These are phyloP conservation scores for Alternaria triticina DNA, from an alignment of 2,329 filamentous ascomycete species.

Conservation along the genomic window DNA sequence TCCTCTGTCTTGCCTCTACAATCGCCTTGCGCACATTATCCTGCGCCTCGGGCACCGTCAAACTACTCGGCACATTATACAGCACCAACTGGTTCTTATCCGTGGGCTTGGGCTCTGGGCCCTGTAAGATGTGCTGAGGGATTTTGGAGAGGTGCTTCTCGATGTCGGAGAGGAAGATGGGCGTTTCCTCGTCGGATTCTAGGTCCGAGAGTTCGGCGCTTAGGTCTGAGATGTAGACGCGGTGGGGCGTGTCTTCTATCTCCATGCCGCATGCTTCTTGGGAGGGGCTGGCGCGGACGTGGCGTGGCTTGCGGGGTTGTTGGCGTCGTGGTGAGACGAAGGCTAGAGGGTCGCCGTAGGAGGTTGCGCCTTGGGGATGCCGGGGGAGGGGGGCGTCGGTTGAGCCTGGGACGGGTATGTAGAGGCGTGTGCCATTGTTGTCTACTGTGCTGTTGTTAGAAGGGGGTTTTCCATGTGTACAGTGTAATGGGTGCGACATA, in stretches of 20 bases:
- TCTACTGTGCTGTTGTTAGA: constrained; percentile 55
- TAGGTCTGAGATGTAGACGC: constrained; percentile 88
- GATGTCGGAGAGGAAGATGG: constrained; percentile 85
- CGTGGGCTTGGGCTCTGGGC: constrained; percentile 50
- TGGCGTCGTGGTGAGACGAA: constrained; percentile 16
- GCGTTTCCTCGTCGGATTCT: constrained; percentile 65
- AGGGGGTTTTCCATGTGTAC: not conserved
- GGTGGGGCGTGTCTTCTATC: constrained; percentile 84
- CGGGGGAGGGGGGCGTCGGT: constrained; percentile 35
- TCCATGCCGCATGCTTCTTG: constrained; percentile 71
- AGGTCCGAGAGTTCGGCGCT: constrained; percentile 82
- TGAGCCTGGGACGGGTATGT: constrained; percentile 62
- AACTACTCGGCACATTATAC: constrained; percentile 78
- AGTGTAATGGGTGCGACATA: constrained; percentile 50
- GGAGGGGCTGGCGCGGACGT: constrained; percentile 10
- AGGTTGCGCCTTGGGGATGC: not conserved
- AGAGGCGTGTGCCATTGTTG: constrained; percentile 69
- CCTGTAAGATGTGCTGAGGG: constrained; percentile 70
- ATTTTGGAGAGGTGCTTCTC: constrained; percentile 77
- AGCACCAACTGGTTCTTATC: constrained; percentile 74
- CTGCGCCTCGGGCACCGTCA: constrained; percentile 76
- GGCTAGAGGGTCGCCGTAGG: constrained; percentile 18
- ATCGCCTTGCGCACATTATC: constrained; percentile 80
- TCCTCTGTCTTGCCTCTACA: constrained; percentile 75
- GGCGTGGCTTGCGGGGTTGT: constrained; percentile 23